Evolutionary conservation across 495 filamentous ascomycete genomes (phyloP).

Genomic region (Aspergillus heteromorphus): DNA sequence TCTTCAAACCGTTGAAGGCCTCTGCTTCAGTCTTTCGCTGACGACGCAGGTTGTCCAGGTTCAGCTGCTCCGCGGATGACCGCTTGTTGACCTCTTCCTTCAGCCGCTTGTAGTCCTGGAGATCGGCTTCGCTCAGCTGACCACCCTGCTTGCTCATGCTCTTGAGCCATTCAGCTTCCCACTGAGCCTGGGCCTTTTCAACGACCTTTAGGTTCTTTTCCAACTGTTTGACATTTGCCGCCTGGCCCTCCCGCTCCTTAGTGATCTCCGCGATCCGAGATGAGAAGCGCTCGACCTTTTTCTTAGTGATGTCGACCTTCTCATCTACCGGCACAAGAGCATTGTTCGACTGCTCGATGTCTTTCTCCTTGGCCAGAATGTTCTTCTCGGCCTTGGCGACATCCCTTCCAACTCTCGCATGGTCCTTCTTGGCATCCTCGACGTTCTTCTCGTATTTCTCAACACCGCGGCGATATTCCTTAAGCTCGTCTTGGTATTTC

Average conservation of each 20-base stretch:
- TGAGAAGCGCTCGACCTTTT: conserved; percentile 60
- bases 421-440: conserved; percentile 81
- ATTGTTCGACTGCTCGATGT: conserved; percentile 80
- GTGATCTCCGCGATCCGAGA: conserved; percentile 63
- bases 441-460: conserved; percentile 78
- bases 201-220: conserved; percentile 77
- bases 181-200: conserved; percentile 83
- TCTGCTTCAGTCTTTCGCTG: conserved; percentile 86
- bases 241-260: conserved; percentile 70
- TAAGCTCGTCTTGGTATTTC: conserved; percentile 91
- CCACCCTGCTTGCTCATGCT: conserved; percentile 77
- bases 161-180: conserved; percentile 82
- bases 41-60: conserved; percentile 75
- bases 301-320: conserved; percentile 78
- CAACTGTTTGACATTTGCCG: conserved; percentile 57
- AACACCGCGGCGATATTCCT: conserved; percentile 83
- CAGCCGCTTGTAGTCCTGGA: conserved; percentile 84
- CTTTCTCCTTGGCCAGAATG: conserved; percentile 82
- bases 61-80: conserved; percentile 73
- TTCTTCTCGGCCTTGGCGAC: conserved; percentile 74
- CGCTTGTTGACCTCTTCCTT: conserved; percentile 81
- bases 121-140: conserved; percentile 77
- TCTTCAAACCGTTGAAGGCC: conserved; percentile 76
- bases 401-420: conserved; percentile 71
- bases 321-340: conserved; percentile 83